Conservation (phyloP, 2,329 filamentous ascomycete genomes). For the Cephalotrichum gorgonifer region DNA sequence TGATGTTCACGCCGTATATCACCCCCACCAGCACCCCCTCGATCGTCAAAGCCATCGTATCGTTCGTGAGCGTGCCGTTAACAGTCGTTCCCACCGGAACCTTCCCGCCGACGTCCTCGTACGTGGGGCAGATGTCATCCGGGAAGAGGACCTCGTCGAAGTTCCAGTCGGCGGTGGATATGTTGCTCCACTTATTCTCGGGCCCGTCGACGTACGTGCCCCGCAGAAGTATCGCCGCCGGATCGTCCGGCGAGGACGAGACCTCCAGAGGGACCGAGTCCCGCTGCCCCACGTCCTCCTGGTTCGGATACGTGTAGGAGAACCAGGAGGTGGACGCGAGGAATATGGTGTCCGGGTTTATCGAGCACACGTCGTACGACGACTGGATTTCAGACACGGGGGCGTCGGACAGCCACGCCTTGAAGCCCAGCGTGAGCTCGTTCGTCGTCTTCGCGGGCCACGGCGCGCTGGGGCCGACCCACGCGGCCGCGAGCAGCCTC, state of each 20-base stretch:
- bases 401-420: background rate
- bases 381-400: background rate
- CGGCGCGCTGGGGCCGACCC: background rate
- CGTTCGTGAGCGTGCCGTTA: background rate
- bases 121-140: background rate
- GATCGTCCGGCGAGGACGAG: background rate
- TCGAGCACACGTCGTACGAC: background rate
- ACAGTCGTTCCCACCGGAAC: background rate
- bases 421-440: background rate
- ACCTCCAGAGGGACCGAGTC: background rate
- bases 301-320: background rate
- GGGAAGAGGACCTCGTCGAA: background rate
- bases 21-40: too few relatives aligned
- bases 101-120: background rate
- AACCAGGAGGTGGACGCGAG: background rate
- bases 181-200: background rate
- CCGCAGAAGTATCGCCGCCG: background rate
- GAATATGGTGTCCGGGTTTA: background rate
- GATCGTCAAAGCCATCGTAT: background rate
- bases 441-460: background rate
- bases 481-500: background rate
- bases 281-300: background rate
- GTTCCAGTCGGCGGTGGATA: background rate
- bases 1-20: too few relatives aligned
- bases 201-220: background rate